Conservation (phyloP, 2,329 filamentous ascomycete genomes). For the Pyricularia grisea region DNA sequence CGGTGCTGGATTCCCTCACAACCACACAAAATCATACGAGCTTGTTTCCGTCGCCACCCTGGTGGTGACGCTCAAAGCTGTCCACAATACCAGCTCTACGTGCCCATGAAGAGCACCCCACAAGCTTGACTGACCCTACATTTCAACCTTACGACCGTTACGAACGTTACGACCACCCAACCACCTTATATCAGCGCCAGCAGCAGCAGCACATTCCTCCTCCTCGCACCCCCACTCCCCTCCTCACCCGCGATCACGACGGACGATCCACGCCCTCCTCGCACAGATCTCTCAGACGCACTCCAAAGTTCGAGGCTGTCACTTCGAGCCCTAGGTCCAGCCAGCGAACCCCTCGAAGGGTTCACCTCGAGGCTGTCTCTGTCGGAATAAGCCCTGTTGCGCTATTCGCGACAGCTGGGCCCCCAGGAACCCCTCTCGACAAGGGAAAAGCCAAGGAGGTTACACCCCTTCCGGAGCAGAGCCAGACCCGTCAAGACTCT, state of each 20-base stretch:
- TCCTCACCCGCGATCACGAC: slow-evolving; percentile 13
- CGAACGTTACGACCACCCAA: slow-evolving; percentile 40
- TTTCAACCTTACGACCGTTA: slow-evolving; percentile 40
- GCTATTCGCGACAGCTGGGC: slow-evolving; percentile 23
- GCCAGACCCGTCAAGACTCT: neutral
- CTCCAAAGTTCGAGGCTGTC: slow-evolving; percentile 36
- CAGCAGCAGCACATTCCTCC: slow-evolving; percentile 30
- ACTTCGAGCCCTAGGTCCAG: slow-evolving; percentile 29
- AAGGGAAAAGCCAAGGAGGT: slow-evolving; percentile 5
- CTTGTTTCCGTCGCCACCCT: slow-evolving; percentile 14
- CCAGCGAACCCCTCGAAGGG: slow-evolving; percentile 17
- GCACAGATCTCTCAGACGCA: slow-evolving; percentile 38
- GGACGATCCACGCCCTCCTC: slow-evolving; percentile 38
- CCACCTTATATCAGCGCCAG: slow-evolving; percentile 25
- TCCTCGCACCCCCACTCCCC: slow-evolving; percentile 23
- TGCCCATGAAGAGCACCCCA: slow-evolving; percentile 25
- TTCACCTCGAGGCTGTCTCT: slow-evolving; percentile 37
- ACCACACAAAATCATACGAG: neutral
- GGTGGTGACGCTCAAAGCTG: slow-evolving; percentile 33
- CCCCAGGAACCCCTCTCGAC: slow-evolving; percentile 6
- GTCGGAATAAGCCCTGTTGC: slow-evolving; percentile 36
- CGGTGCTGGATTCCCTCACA: neutral
- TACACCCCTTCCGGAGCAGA: slow-evolving; percentile 6
- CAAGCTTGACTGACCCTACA: slow-evolving; percentile 36
- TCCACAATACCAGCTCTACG: slow-evolving; percentile 27